A percentile compares a stretch with the other conserved stretches of the same genome.
Conservation (phyloP, 148 eudicot genomes). For the Cornus kousa region DNA sequence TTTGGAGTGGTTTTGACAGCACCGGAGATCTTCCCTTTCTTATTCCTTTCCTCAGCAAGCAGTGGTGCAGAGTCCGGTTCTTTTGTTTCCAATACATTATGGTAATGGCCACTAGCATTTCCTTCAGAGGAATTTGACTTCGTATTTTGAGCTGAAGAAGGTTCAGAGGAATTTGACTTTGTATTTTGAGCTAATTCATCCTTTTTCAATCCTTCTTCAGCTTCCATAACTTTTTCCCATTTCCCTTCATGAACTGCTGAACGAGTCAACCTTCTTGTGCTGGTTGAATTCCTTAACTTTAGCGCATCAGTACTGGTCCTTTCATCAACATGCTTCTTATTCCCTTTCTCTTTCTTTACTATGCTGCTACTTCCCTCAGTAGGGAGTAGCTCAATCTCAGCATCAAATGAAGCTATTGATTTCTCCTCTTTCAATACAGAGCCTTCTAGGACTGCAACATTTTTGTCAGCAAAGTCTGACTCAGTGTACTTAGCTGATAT, state of each 20-base stretch:
- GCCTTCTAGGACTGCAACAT: background rate
- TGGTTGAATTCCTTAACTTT: conserved; percentile 11
- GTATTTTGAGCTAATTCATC: background rate
- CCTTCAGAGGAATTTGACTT: conserved; percentile 2
- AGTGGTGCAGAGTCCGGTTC: conserved; percentile 4
- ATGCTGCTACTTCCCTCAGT: conserved; percentile 6
- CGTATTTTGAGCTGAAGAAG: background rate
- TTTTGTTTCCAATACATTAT: background rate
- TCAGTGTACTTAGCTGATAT: conserved; percentile 9
- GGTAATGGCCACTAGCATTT: background rate
- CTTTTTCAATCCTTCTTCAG: background rate
- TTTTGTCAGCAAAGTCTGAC: conserved; percentile 4
- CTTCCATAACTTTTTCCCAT: conserved; percentile 7
- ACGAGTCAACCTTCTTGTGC: conserved; percentile 21
- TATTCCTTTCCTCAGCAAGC: conserved; percentile 14
- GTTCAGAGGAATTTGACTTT: background rate
- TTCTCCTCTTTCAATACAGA: conserved; percentile 5
- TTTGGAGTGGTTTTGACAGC: conserved; percentile 14
- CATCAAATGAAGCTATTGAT: background rate
- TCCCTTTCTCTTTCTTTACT: conserved; percentile 16
- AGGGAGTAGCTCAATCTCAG: conserved; percentile 5
- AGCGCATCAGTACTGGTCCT: background rate
- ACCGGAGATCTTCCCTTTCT: conserved; percentile 19
- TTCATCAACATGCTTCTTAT: background rate
- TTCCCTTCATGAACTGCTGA: conserved; percentile 18